A percentile compares a stretch with the other conserved stretches of the same genome.
Evolutionary conservation across 2,329 filamentous ascomycete species (phyloP).

Genomic region (Thielaviopsis musarum): DNA sequence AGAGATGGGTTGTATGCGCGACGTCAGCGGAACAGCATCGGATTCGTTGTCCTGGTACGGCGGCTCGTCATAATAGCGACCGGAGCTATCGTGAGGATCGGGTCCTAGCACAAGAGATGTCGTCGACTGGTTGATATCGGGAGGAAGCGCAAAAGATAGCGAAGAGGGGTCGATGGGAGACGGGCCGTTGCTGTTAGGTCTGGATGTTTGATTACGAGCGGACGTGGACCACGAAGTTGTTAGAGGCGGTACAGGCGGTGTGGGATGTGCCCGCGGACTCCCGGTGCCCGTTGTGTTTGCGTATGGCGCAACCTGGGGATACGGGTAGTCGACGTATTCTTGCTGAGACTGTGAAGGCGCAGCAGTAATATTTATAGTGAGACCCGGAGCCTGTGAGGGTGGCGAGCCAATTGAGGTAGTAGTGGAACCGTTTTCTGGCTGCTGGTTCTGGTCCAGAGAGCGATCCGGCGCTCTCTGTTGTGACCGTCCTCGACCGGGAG

Average conservation of each 20-base stretch:
- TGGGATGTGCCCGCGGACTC: conserved; percentile 23
- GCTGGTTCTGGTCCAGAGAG: background rate
- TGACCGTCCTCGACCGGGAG: background rate
- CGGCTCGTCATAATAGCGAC: conserved; percentile 7
- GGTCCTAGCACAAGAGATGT: conserved; percentile 17
- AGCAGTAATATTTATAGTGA: conserved; percentile 4
- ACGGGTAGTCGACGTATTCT: conserved; percentile 9
- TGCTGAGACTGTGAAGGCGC: conserved; percentile 2
- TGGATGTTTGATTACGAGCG: conserved; percentile 8
- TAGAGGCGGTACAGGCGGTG: conserved; percentile 18
- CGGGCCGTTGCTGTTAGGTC: background rate
- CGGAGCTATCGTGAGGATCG: conserved; percentile 4
- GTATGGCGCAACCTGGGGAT: conserved; percentile 5
- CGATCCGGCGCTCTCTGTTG: background rate
- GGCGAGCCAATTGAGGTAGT: background rate
- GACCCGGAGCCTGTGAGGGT: background rate
- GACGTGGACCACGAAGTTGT: conserved; percentile 10
- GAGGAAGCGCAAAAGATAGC: conserved; percentile 37
- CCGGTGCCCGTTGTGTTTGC: background rate
- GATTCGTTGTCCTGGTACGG: conserved; percentile 7
- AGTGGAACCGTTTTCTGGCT: background rate
- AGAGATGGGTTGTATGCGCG: conserved; percentile 37
- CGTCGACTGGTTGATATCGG: conserved; percentile 26
- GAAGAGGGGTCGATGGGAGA: conserved; percentile 38
- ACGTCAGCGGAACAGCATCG: conserved; percentile 33